These are phyloP conservation scores for Smithsoniella earleae DNA, from an alignment of 163 green algal species.

Conservation along the genomic window DNA sequence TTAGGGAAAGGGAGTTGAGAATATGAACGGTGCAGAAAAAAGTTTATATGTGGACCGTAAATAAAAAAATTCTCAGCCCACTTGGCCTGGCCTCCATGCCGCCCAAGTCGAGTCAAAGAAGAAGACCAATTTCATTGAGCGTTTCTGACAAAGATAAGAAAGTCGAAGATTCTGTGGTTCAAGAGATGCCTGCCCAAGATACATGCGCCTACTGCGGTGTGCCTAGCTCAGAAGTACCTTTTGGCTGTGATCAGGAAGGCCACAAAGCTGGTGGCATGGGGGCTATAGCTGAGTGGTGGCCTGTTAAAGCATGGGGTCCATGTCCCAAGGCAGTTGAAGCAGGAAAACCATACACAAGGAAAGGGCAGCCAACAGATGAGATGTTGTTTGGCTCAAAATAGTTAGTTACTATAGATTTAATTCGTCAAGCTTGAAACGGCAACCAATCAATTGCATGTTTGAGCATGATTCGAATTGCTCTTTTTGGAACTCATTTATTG, in stretches of 20 bases:
- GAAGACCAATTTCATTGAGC: too few species aligned
- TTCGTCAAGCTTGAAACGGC: neutral
- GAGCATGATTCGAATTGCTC: too few species aligned
- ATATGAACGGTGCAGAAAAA: too few species aligned
- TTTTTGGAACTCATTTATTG: too few species aligned
- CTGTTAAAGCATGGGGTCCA: slow-evolving; percentile 10
- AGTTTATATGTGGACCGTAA: too few species aligned
- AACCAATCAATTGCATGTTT: too few species aligned
- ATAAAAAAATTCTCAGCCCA: too few species aligned
- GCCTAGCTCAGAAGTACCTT: neutral
- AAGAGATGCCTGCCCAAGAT: neutral
- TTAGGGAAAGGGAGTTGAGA: too few species aligned
- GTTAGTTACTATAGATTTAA: neutral
- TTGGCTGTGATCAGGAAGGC: slow-evolving; percentile 28
- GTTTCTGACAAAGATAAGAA: too few species aligned
- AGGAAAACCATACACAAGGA: slow-evolving; percentile 14
- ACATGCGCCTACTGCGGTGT: slow-evolving; percentile 5
- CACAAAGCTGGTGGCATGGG: slow-evolving; percentile 27
- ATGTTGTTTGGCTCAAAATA: slow-evolving; percentile 24
- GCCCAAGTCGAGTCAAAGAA: too few species aligned
- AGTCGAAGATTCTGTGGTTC: too few species aligned
- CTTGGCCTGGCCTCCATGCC: too few species aligned
- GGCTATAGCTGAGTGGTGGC: slow-evolving; percentile 27
- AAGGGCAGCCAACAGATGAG: slow-evolving; percentile 26
- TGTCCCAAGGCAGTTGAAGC: slow-evolving; percentile 12